A percentile compares a stretch with the other conserved stretches of the same genome.
phyloP scores from a whole-genome alignment of 148 eudicot species.

The Camellia japonica region DNA sequence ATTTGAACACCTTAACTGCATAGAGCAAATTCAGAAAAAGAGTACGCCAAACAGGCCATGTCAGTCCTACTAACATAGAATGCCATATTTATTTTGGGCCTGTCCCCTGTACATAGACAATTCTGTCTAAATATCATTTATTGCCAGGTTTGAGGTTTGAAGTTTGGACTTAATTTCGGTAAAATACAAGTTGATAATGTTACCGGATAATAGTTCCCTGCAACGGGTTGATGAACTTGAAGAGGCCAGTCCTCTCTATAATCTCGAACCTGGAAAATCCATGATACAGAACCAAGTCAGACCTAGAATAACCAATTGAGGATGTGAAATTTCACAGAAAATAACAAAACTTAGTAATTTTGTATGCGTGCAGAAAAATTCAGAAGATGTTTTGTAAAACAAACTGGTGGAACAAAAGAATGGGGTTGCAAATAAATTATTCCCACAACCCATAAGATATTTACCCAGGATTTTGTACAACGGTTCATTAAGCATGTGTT shows the following conservation, averaged over 20 bases:
- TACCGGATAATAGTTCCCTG: slow-evolving; percentile 97
- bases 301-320: not conserved
- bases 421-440: not conserved
- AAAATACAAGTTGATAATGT: slow-evolving; percentile 8
- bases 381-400: not conserved
- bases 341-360: no score
- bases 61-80: not conserved
- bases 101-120: not conserved
- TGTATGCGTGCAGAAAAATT: not conserved
- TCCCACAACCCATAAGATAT: not conserved
- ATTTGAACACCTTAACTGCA: no score
- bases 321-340: slow-evolving; percentile 3
- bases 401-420: not conserved
- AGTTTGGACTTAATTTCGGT: slow-evolving; percentile 1
- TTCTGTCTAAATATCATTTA: not conserved
- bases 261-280: slow-evolving; percentile 59
- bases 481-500: not conserved
- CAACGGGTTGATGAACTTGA: no score
- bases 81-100: not conserved
- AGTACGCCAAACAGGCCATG: not conserved
- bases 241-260: slow-evolving; percentile 80
- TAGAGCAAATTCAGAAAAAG: no score
- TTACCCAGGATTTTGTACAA: not conserved
- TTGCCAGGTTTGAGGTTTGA: no score
- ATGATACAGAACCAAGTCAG: not conserved